Evolutionary conservation across 192 early-diverging fungal species (phyloP), one percentile per base, ranked within the genome.

Genomic region (Dissophora globulifera): DNA sequence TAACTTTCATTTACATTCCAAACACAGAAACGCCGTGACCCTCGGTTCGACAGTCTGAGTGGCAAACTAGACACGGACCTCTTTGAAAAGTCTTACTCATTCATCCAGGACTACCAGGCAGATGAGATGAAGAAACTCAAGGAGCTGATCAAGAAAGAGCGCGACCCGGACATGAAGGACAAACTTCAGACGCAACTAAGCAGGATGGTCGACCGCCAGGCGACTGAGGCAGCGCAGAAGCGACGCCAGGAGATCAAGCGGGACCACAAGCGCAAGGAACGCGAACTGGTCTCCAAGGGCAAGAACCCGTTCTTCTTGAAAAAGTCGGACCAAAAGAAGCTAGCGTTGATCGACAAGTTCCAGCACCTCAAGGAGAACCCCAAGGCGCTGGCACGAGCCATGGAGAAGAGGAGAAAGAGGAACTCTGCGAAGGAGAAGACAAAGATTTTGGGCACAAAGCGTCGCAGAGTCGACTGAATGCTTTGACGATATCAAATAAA

Each of bases 221-320:
- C 65, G 0, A 62, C 70, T 9, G 79, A 92, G 65, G 58, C 82
- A 45, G 63, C 85, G 55, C 65, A 78, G 35, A 83, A 87, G 58
- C 78, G 76, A 4, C 51, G 65, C 51, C 88, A 91, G 61, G 72
- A 86, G 53, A 84, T 96, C 13, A 86, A 91, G 58, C 83, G 89
- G 33, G 88, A 90, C 40, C 90, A 92, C 74, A 91, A 91, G 62
- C 94, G 94, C 80, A 87, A 76, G 59, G 96, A 99, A 78, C 70
- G 71, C 27, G 93, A 94, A 48, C 64, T 89, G 52, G 88, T 96
- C 31, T 82, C 89, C 68, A 78, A 93, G 75, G 97, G 97, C 31
- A 98, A 99, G 84, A 93, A 86, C 59, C 95, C 97, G 27, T 99
- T 90, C 81, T 98, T 89, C 83, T 81, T 98, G 49, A 98, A 97